Evolutionary conservation across 148 eudicot species (phyloP).

Genomic region (Polygonum aviculare): DNA sequence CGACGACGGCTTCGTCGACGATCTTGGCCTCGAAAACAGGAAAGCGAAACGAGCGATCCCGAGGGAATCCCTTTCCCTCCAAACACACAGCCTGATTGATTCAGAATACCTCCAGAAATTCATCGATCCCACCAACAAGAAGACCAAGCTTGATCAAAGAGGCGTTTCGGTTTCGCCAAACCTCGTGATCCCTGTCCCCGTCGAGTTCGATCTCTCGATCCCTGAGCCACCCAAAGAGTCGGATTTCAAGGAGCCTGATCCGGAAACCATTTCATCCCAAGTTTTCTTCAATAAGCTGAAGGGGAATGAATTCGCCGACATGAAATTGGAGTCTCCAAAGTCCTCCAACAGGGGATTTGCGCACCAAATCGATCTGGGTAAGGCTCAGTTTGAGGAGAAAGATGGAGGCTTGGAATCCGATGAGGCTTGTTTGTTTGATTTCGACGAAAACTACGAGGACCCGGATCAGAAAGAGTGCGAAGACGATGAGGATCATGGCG

Average conservation of each 20-base stretch:
- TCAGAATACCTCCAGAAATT: slow-evolving; percentile 40
- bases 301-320: slow-evolving; percentile 87
- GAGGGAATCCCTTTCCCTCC: slow-evolving; percentile 15
- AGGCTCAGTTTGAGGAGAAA: slow-evolving; percentile 34
- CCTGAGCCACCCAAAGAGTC: slow-evolving; percentile 7
- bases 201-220: slow-evolving; percentile 19
- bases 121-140: slow-evolving; percentile 15
- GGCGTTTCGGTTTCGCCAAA: slow-evolving; percentile 8
- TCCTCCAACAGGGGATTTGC: slow-evolving; percentile 37
- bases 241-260: slow-evolving; percentile 9
- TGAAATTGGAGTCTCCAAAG: slow-evolving; percentile 82
- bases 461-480: slow-evolving; percentile 12
- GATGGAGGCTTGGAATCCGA: not conserved
- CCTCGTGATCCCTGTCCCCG: slow-evolving; percentile 33
- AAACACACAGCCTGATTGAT: slow-evolving; percentile 24
- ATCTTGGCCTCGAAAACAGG: slow-evolving; percentile 37
- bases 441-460: not conserved
- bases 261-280: slow-evolving; percentile 44
- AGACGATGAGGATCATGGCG: slow-evolving; percentile 17
- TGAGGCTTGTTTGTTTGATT: not conserved
- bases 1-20: slow-evolving; percentile 53
- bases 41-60: slow-evolving; percentile 18
- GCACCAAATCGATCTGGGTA: slow-evolving; percentile 40
- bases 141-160: not conserved
- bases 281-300: slow-evolving; percentile 82